phyloP scores from a whole-genome alignment of 345 rosid species.

The Eucalyptus cladocalyx region DNA sequence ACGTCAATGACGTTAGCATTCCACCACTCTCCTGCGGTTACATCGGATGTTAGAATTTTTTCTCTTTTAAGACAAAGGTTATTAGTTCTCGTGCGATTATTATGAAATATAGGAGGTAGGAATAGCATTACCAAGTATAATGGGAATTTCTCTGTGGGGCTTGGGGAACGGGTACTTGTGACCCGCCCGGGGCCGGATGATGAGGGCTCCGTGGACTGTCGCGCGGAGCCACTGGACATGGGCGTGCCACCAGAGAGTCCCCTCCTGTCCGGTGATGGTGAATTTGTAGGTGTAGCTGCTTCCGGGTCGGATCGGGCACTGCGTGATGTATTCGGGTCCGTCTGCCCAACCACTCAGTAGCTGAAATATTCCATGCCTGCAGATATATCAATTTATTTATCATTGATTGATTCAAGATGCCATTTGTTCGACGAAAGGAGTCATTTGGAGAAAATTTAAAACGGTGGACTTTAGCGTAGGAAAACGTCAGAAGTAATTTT shows the following conservation, averaged over 20 bases:
- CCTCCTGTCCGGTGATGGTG: constrained; percentile 54
- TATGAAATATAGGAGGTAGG: background rate
- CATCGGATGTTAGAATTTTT: background rate
- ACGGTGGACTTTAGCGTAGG: background rate
- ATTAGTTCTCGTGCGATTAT: background rate
- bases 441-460: background rate
- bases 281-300: constrained; percentile 51
- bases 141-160: constrained; percentile 64
- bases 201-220: constrained; percentile 75
- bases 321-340: constrained; percentile 70
- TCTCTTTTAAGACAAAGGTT: background rate
- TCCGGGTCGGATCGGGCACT: constrained; percentile 73
- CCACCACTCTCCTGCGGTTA: constrained; percentile 79
- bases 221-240: constrained; percentile 65
- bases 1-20: constrained; percentile 60
- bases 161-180: constrained; percentile 68
- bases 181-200: constrained; percentile 56
- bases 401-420: background rate
- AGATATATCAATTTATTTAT: background rate
- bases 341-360: constrained; percentile 67
- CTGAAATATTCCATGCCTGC: constrained; percentile 85
- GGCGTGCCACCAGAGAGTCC: constrained; percentile 97
- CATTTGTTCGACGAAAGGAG: background rate
- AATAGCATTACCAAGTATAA: constrained; percentile 38
- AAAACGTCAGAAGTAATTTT: background rate